Evolutionary conservation across 345 rosid species (phyloP).

Genomic region (Garcia nutans): DNA sequence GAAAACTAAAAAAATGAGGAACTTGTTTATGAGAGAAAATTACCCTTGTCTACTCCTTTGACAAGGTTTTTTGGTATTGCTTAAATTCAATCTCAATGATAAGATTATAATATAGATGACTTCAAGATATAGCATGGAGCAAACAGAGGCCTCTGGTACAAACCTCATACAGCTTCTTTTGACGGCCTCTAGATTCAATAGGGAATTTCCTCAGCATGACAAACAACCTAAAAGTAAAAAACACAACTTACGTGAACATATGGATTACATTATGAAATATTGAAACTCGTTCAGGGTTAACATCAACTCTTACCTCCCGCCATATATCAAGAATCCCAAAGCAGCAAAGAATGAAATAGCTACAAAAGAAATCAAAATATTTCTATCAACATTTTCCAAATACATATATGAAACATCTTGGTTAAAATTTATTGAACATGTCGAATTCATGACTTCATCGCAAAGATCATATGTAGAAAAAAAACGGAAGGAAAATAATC

Average conservation of each 20-base stretch:
- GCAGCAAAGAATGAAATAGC: slow-evolving; percentile 68
- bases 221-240: slow-evolving; percentile 49
- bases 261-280: neutral
- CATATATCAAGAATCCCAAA: slow-evolving; percentile 69
- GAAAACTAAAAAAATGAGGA: neutral
- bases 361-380: slow-evolving; percentile 30
- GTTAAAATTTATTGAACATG: neutral
- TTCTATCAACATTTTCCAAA: neutral
- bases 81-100: too few species aligned
- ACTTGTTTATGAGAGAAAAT: neutral
- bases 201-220: slow-evolving; percentile 81
- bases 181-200: slow-evolving; percentile 83
- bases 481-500: neutral
- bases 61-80: too few species aligned
- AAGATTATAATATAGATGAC: neutral
- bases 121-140: neutral
- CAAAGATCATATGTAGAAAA: neutral
- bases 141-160: slow-evolving; percentile 2
- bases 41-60: too few species aligned
- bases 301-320: slow-evolving; percentile 58
- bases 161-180: slow-evolving; percentile 86
- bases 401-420: slow-evolving; percentile 8
- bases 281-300: neutral
- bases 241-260: neutral
- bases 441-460: neutral